These are phyloP conservation scores for Phytophthora sojae DNA, from an alignment of 352 stramenopile genomes.

Conservation along the genomic window DNA sequence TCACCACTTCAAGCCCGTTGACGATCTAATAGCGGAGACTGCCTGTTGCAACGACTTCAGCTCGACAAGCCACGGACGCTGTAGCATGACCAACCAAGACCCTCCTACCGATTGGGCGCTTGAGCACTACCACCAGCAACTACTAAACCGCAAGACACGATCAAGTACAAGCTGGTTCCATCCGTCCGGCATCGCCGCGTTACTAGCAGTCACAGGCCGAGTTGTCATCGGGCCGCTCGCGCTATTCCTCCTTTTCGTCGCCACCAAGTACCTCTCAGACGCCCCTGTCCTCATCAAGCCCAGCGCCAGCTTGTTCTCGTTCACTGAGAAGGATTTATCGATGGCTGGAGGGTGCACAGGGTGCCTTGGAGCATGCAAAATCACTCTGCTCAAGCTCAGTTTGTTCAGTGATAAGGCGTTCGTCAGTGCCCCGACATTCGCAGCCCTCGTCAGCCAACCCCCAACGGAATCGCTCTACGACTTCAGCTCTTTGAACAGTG, in stretches of 20 bases:
- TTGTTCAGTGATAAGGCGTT: background rate
- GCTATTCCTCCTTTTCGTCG: background rate
- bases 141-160: background rate
- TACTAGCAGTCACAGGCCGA: background rate
- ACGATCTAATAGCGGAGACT: background rate
- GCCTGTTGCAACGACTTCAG: background rate
- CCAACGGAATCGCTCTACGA: slow-evolving; percentile 12
- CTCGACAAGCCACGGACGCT: background rate
- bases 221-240: background rate
- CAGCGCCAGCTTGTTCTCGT: background rate
- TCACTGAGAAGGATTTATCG: slow-evolving; percentile 3
- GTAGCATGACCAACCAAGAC: background rate
- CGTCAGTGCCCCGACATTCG: background rate
- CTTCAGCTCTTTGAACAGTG: slow-evolving; percentile 15
- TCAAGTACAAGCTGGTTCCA: background rate
- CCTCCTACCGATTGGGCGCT: background rate
- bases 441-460: background rate
- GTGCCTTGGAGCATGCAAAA: slow-evolving; percentile 5
- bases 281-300: slow-evolving; percentile 2
- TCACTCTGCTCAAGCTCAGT: slow-evolving; percentile 4
- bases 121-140: background rate
- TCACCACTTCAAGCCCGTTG: background rate
- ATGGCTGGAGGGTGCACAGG: slow-evolving; percentile 4
- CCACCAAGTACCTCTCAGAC: slow-evolving; percentile 2
- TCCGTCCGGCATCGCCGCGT: slow-evolving; percentile 1